Conservation (phyloP, 2,329 filamentous ascomycete genomes). For the Trichoderma sp. region DNA sequence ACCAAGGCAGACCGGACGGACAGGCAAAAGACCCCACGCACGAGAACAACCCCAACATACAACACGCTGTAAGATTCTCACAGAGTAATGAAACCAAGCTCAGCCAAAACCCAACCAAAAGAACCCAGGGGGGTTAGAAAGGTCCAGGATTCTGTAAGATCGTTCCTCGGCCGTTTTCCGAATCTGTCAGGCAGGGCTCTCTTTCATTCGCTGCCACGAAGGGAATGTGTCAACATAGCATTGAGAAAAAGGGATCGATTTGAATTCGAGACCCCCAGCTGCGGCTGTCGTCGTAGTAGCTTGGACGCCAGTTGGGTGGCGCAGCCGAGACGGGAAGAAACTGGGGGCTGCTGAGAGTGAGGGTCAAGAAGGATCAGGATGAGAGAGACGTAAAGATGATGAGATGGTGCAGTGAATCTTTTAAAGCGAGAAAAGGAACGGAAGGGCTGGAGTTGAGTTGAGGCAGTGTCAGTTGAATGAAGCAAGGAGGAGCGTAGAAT, state of each 20-base stretch:
- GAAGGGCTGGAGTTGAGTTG: too few relatives aligned
- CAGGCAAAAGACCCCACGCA: too few relatives aligned
- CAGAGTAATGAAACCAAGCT: background rate
- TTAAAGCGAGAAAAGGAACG: background rate
- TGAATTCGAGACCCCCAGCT: background rate
- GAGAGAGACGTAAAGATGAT: constrained; percentile 1
- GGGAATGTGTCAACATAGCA: too few relatives aligned
- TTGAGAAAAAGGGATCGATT: too few relatives aligned
- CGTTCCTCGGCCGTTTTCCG: constrained; percentile 22
- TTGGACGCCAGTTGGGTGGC: constrained; percentile 22
- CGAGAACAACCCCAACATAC: background rate
- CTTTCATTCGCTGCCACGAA: too few relatives aligned
- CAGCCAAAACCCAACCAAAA: too few relatives aligned
- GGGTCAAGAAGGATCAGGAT: background rate
- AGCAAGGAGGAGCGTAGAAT: too few relatives aligned
- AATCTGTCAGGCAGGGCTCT: background rate
- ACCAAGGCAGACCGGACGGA: constrained; percentile 3
- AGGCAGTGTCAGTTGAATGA: too few relatives aligned
- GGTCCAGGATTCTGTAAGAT: background rate
- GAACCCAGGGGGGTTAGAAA: background rate
- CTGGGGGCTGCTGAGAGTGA: background rate
- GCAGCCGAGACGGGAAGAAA: constrained; percentile 4
- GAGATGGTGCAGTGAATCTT: background rate
- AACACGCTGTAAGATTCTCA: background rate
- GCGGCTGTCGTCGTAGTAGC: background rate